Evolutionary conservation across 371 early-diverging fungal species (phyloP), one percentile per base, ranked within the genome.

Genomic region (Mucor velutinosus): DNA sequence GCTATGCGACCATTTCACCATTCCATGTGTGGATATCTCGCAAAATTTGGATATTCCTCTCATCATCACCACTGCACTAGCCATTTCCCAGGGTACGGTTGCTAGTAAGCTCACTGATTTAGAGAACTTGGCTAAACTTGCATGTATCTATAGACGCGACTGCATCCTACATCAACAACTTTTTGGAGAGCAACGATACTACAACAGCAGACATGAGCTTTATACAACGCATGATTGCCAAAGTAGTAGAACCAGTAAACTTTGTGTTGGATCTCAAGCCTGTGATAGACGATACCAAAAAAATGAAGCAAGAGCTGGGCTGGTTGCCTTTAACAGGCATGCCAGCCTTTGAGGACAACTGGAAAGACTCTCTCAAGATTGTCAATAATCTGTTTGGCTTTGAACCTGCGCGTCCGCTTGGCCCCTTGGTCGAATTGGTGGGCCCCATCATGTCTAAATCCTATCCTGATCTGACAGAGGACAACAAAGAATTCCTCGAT

Each of bases 341-440:
- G 27, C 53, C 53, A 4, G 53, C 53, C 14, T 53, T 53, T 14
- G 27, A 53, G 25, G 27, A 53, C 27, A 53, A 53, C 27, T 62
- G 11, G 27, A 33, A 61, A 15, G 41, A 74, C 30, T 14, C 37
- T 8, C 23, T 71, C 27, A 80, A 74, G 45, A 21, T 78, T 10
- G 55, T 76, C 12, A 74, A 78, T 27, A 69, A 30, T 14, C 21
- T 71, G 1, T 69, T 64, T 62, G 79, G 79, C 0, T 58, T 73
- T 25, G 67, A 74, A 53, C 47, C 65, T 7, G 51, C 78, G 14
- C 58, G 77, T 7, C 69, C 81, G 3, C 12, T 75, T 6, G 73
- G 74, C 0, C 78, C 83, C 5, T 60, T 81, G 12, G 58, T 78
- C 6, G 74, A 76, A 56, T 30, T 68, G 1, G 64, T 83, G 0